Base-by-base conservation (phyloP, 495 filamentous ascomycete genomes). In the Penicillium samsonianum region DNA sequence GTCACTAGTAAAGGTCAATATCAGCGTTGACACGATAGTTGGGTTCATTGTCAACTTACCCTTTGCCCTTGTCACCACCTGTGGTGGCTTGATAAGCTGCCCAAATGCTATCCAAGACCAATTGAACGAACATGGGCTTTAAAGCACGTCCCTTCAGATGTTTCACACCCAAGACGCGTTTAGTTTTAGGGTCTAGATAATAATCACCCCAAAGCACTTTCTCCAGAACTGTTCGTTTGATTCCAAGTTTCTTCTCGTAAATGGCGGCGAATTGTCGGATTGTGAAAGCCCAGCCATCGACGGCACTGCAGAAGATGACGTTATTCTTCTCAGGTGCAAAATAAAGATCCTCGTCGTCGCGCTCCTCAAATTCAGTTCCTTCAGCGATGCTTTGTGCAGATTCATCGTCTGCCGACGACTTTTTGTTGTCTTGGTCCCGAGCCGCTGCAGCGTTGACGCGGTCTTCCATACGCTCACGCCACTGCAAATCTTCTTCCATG, bases 271-370 rank as follows among this genome's bases (percentile, higher is more conserved):
- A 99, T 67, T 99, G 94, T 33, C 90, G 84, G 19, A 96, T 83
- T 0, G 94, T 99, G 61, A 98, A 99, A 2, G 94, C 94, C 94
- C 94, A 99, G 35, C 95, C 94, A 67, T 99, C 94, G 48, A 96
- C 87, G 26, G 94, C 94, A 66, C 92, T 96, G 76, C 91, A 90
- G 64, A 99, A 99, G 56, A 99, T 97, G 68, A 99, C 94, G 66
- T 99, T 99, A 62, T 96, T 94, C 65, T 93, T 96, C 69, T 98
- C 95, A 0, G 94, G 94, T 9, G 92, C 90, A 75, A 99, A 99
- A 70, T 99, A 99, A 33, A 99, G 83, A 68, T 96, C 92, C 64
- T 98, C 94, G 68, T 99, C 94, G 65, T 98, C 94, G 63, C 85
- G 87, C 66, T 97, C 94, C 68, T 96, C 86, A 57, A 90, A 99